Evolutionary conservation across 108 stramenopile genomes (phyloP).

Genomic region (Nitzschia palea): DNA sequence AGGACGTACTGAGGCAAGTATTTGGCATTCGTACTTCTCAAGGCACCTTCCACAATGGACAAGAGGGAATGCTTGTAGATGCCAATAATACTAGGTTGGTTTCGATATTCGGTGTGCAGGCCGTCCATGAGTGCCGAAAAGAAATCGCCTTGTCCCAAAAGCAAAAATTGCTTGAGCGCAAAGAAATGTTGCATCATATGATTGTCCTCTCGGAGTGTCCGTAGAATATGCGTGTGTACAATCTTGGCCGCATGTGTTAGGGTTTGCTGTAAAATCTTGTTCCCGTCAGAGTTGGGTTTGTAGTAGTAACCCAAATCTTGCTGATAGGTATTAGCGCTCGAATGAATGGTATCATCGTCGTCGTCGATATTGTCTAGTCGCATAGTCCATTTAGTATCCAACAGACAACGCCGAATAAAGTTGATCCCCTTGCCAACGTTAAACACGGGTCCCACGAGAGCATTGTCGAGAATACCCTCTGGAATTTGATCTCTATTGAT

Average conservation of each 20-base stretch:
- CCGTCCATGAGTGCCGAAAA: conserved; percentile 89
- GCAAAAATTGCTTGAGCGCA: conserved; percentile 92
- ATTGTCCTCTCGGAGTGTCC: conserved; percentile 67
- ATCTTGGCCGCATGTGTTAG: conserved; percentile 48
- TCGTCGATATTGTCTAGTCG: not conserved
- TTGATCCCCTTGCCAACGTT: conserved; percentile 94
- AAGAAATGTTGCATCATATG: conserved; percentile 84
- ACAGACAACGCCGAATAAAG: conserved; percentile 86
- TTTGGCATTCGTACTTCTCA: conserved; percentile 88
- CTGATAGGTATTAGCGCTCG: conserved; percentile 19
- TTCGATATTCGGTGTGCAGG: conserved; percentile 61
- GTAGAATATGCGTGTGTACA: conserved; percentile 76
- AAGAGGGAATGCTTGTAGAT: conserved; percentile 83
- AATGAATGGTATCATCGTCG: conserved; percentile 5
- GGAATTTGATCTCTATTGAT: conserved; percentile 73
- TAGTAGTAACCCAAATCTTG: conserved; percentile 32
- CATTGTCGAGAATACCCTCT: conserved; percentile 63
- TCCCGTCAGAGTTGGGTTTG: conserved; percentile 11
- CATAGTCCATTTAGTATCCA: conserved; percentile 72
- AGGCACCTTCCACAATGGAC: conserved; percentile 75
- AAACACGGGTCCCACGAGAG: conserved; percentile 71
- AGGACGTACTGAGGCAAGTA: conserved; percentile 71
- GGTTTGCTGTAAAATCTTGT: conserved; percentile 18
- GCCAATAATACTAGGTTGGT: conserved; percentile 38
- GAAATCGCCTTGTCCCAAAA: conserved; percentile 97